Percentiles rank a stretch among this genome's conserved stretches.
Conservation (phyloP, 345 rosid genomes). For the Xanthoceras sorbifolium region DNA sequence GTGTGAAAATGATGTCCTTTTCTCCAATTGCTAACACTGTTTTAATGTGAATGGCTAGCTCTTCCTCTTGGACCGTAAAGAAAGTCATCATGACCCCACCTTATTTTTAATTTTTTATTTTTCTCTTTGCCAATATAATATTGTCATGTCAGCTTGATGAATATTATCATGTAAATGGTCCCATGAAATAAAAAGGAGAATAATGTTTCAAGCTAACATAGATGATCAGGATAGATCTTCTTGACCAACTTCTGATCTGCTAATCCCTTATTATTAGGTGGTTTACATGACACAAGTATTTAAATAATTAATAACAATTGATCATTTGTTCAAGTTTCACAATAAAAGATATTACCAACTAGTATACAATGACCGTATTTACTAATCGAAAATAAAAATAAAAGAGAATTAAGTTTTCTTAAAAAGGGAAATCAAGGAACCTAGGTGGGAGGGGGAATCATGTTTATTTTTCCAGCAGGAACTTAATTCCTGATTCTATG, state of each 20-base stretch:
- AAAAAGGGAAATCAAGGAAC: too few species aligned
- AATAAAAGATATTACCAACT: too few species aligned
- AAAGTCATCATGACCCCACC: neutral
- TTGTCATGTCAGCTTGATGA: neutral
- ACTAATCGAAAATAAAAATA: too few species aligned
- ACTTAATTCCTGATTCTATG: too few species aligned
- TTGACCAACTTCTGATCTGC: neutral
- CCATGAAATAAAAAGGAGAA: neutral
- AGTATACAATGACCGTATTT: too few species aligned
- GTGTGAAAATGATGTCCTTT: constrained; percentile 11
- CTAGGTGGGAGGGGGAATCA: too few species aligned
- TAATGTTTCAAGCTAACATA: neutral
- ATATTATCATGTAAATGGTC: neutral
- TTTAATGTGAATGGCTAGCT: constrained; percentile 2
- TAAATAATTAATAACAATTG: too few species aligned
- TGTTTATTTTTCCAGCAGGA: too few species aligned
- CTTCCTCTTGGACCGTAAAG: neutral
- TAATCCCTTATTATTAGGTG: neutral
- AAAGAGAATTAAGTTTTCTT: too few species aligned
- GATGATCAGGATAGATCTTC: neutral
- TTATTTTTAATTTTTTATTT: too few species aligned
- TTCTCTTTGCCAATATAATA: neutral
- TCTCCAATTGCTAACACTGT: neutral
- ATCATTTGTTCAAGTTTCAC: too few species aligned
- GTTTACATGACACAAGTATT: neutral